Base-by-base conservation (phyloP, 2,329 filamentous ascomycete species). In the Trichoderma koningii region DNA sequence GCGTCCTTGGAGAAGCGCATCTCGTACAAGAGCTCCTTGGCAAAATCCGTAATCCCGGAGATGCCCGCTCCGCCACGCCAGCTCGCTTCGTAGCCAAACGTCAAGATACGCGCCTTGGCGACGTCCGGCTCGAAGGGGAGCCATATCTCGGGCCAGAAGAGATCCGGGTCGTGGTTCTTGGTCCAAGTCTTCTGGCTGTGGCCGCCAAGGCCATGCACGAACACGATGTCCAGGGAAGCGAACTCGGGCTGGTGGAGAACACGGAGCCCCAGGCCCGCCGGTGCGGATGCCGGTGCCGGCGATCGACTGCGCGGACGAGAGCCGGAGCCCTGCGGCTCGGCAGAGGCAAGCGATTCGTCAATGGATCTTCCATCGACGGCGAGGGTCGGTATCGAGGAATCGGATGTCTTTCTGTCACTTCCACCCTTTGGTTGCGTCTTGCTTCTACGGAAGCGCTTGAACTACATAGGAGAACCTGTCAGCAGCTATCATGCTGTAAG, bases 171-270 rank as follows among this genome's bases (percentile, higher is more conserved):
- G 19, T 15, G 44, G n/a, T 45, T 26, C 19, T 51, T 44, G 2
- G 52, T 26, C 62, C 62, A 64, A 1, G 62, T 64, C n/a, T 57
- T 64, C 2, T 26, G n/a, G 10, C 52, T 57, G 41, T 51, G 42
- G 3, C 62, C 52, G 5, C 28, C 62, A n/a, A 64, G 53, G 17
- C 62, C 62, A 51, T 64, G 62, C 4, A 64, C 48, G 14, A 64
- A 64, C 5, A 64, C 34, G 14, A 64, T 64, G n/a, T 64, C 62
- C 5, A 62, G 19, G 7, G 30, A 42, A 3, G 34, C 34, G 5
- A 41, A 41, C 5, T 44, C 19, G 23, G 21, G 51, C 9, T 38
- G 10, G 19, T 53, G 51, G 9, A 53, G 51, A 12, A 53, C 30
- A 1, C 14, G 51, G 23, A 53, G 51, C 1, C 51, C 51, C 5